These are phyloP conservation scores for Podospora bellae-mahoneyi DNA, from an alignment of 495 filamentous ascomycete species.

Conservation along the genomic window DNA sequence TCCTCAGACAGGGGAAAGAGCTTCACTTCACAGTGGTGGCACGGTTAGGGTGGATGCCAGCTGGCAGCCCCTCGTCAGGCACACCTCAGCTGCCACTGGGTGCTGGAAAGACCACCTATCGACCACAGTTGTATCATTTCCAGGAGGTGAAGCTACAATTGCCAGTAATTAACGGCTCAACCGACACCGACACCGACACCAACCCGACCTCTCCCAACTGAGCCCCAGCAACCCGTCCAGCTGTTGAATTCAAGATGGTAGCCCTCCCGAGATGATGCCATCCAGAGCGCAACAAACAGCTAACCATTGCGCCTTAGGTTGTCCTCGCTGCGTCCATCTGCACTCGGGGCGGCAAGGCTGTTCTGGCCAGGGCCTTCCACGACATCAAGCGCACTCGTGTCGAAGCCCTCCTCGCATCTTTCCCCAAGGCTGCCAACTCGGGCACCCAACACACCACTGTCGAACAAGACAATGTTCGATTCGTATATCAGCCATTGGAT, in stretches of 20 bases:
- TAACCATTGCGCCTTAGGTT: conserved; percentile 51
- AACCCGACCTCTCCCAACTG: conserved; percentile 19
- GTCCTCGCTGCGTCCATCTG: conserved; percentile 98
- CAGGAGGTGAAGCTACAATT: conserved; percentile 18
- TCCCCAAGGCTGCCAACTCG: conserved; percentile 92
- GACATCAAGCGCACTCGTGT: conserved; percentile 94
- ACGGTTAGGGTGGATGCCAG: conserved; percentile 16
- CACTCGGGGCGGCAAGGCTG: conserved; percentile 94
- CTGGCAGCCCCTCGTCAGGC: conserved; percentile 28
- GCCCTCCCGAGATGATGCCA: neutral
- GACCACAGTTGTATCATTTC: conserved; percentile 23
- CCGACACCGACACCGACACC: neutral
- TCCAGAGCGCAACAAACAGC: conserved; percentile 4
- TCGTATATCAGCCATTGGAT: conserved; percentile 97
- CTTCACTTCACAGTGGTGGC: neutral
- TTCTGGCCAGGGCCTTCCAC: conserved; percentile 92
- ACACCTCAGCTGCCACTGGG: neutral
- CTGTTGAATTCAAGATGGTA: conserved; percentile 29
- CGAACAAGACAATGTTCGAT: conserved; percentile 98
- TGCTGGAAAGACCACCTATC: conserved; percentile 30
- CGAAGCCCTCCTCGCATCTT: conserved; percentile 91
- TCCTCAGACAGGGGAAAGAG: neutral
- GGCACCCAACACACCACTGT: conserved; percentile 96
- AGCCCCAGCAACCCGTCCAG: neutral
- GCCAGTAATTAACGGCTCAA: neutral